phyloP scores from a whole-genome alignment of 2,329 filamentous ascomycete species.

The Podosphaera aphanis region DNA sequence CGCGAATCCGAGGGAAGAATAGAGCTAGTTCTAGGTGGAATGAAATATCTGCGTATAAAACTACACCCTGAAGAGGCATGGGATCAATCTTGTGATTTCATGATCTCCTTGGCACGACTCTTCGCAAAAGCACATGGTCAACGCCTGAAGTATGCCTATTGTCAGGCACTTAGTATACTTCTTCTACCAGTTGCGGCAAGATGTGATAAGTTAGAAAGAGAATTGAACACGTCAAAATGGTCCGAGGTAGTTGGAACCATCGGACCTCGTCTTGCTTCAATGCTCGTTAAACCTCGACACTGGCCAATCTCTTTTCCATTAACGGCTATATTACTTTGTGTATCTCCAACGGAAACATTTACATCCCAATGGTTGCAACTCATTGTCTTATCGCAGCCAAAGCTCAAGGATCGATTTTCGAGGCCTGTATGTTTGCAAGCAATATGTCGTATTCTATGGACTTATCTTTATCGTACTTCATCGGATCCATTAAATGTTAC shows the following conservation, averaged over 20 bases:
- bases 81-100: conserved; percentile 73
- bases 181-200: conserved; percentile 69
- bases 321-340: conserved; percentile 66
- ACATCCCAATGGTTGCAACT: conserved; percentile 69
- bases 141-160: conserved; percentile 81
- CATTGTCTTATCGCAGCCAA: conserved; percentile 52
- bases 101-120: conserved; percentile 56
- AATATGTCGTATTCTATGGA: conserved; percentile 78
- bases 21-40: conserved; percentile 68
- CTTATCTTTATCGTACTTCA: conserved; percentile 63
- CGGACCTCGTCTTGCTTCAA: conserved; percentile 54
- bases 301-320: conserved; percentile 78
- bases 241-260: conserved; percentile 60
- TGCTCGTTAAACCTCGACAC: conserved; percentile 78
- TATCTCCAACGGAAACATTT: conserved; percentile 67
- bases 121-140: conserved; percentile 74
- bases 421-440: conserved; percentile 67
- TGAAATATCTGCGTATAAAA: conserved; percentile 69
- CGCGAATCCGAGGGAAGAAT: conserved; percentile 58
- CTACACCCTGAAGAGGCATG: conserved; percentile 51
- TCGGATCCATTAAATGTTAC: conserved; percentile 46
- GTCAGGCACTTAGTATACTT: conserved; percentile 69
- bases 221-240: conserved; percentile 68
- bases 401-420: conserved; percentile 61
- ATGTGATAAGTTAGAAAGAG: conserved; percentile 30